These are phyloP conservation scores for Cercospora sojina DNA, from an alignment of 2,329 filamentous ascomycete species.

Conservation along the genomic window DNA sequence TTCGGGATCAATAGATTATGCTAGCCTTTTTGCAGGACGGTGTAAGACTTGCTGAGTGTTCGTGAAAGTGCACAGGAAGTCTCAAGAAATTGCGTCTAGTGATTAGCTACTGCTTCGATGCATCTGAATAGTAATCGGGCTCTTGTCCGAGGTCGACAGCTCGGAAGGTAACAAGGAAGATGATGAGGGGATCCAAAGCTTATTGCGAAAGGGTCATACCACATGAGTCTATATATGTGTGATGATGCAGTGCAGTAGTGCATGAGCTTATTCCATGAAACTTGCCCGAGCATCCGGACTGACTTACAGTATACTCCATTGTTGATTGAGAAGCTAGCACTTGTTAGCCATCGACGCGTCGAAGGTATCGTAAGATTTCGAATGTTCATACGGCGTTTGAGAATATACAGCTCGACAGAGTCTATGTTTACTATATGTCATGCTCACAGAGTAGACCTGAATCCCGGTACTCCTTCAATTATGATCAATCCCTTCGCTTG, in stretches of 20 bases:
- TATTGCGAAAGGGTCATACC: not conserved
- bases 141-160: not conserved
- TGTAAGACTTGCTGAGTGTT: no score
- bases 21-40: no score
- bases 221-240: not conserved
- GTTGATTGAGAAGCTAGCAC: not conserved
- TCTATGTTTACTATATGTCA: not conserved
- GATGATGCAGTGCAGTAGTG: not conserved
- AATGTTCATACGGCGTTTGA: not conserved
- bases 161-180: not conserved
- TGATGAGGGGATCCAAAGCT: not conserved
- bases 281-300: not conserved
- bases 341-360: not conserved
- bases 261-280: not conserved
- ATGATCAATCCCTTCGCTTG: constrained; percentile 14
- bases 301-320: no score
- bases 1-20: no score
- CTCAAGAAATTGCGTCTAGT: no score
- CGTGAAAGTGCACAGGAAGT: no score
- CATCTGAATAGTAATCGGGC: not conserved
- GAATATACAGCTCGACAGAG: not conserved
- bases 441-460: constrained; percentile 10
- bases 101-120: not conserved
- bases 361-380: not conserved
- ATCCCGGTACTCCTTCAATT: constrained; percentile 16